These are phyloP conservation scores for Neurospora cerealis DNA, from an alignment of 495 filamentous ascomycete genomes.

Conservation along the genomic window DNA sequence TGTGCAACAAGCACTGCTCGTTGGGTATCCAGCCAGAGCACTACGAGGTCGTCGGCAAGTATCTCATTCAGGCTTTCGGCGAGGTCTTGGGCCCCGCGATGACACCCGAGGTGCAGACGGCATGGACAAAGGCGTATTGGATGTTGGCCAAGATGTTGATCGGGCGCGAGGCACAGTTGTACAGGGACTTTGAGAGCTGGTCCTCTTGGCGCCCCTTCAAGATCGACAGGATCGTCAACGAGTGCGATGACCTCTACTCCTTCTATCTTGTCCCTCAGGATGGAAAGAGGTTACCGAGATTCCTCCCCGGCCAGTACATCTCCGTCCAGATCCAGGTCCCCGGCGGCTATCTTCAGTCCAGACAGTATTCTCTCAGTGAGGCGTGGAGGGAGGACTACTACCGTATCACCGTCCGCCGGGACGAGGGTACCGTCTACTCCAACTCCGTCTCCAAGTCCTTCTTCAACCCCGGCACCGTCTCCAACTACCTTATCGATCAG, in stretches of 20 bases:
- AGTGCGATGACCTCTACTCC: constrained; percentile 56
- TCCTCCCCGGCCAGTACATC: constrained; percentile 61
- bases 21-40: constrained; percentile 59
- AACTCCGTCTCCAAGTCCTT: constrained; percentile 30
- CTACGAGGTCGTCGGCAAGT: constrained; percentile 59
- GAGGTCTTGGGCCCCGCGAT: constrained; percentile 56
- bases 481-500: constrained; percentile 57
- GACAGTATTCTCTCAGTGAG: constrained; percentile 67
- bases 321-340: constrained; percentile 49
- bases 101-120: constrained; percentile 52
- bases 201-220: constrained; percentile 56
- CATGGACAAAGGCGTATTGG: constrained; percentile 64
- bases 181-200: constrained; percentile 48
- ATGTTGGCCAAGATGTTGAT: constrained; percentile 63
- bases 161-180: constrained; percentile 49
- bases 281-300: constrained; percentile 46
- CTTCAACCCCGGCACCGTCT: constrained; percentile 51
- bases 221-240: constrained; percentile 50
- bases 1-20: constrained; percentile 66
- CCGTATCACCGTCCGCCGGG: constrained; percentile 63
- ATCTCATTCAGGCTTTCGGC: constrained; percentile 55
- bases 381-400: constrained; percentile 47
- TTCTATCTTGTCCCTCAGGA: constrained; percentile 64
- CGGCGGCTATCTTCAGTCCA: constrained; percentile 47
- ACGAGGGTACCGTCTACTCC: constrained; percentile 38